Base-by-base conservation (phyloP, 108 stramenopile genomes). In the Cyclotella cryptica region DNA sequence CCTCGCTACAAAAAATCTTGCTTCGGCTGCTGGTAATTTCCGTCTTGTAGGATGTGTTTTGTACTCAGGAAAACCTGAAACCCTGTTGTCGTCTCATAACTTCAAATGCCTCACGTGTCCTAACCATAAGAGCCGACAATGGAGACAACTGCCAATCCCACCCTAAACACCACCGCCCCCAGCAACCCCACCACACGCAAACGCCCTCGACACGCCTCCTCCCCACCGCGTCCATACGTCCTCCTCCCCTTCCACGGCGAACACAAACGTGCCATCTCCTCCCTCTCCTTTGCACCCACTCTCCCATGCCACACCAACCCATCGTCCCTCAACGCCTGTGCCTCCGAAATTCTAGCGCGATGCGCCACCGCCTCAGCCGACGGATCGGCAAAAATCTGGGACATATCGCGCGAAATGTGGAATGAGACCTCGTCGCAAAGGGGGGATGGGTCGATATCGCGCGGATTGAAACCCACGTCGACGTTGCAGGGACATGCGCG, bases 261-360 rank as follows among this genome's bases (percentile, higher is more conserved):
- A 64, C 94, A 95, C 82, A 92, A 93, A 74, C 85, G 91, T 0
- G 94, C 94, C 57, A 82, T 95, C 1, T 92, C 91, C 4, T 81
- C 87, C 26, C 80, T 93, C 22, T 76, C 87, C 47, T 85, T 92
- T 24, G 89, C 95, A 0, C 95, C 95, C 22, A 71, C 79, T 29
- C 49, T 19, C 69, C 79, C 55, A n/a, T n/a, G n/a, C 62, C 51
- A 19, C 59, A 44, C 24, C 47, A 69, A 41, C 54, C 77, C 0
- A 47, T 43, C 52, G 24, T 40, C 11, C 42, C 72, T 30, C 35
- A 26, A 55, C 47, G 35, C 67, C 1, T 11, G 21, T n/a, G 45
- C 22, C 17, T 26, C 74, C 18, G 49, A 24, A 15, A 60, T 62
- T 15, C 18, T 71, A 39, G 87, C 86, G 0, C 49, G 91, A 14